Conservation (phyloP, 2,329 filamentous ascomycete species). For the Fusarium temperatum region DNA sequence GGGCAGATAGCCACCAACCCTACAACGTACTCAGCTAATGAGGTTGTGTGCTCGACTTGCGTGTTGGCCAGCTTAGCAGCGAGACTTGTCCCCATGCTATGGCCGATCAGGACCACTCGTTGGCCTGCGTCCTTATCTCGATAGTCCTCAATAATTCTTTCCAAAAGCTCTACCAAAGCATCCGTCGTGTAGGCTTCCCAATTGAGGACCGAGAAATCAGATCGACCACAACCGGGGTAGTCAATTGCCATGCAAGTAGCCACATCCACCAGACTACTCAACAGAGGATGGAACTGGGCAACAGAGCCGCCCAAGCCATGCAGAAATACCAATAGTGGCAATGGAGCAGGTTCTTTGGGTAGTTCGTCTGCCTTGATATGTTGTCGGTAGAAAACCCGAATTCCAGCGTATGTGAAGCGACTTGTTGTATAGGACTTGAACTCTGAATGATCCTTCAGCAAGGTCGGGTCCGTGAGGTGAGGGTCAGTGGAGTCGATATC, state of each 20-base stretch:
- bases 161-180: conserved; percentile 78
- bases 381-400: conserved; percentile 84
- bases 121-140: conserved; percentile 72
- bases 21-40: conserved; percentile 70
- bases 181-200: conserved; percentile 85
- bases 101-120: conserved; percentile 81
- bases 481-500: conserved; percentile 48
- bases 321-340: conserved; percentile 89
- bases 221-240: conserved; percentile 87
- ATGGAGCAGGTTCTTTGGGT: conserved; percentile 73
- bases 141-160: conserved; percentile 77
- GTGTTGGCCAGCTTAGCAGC: conserved; percentile 72
- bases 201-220: conserved; percentile 72
- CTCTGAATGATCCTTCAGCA: conserved; percentile 80
- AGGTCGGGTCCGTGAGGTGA: conserved; percentile 74
- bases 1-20: conserved; percentile 87
- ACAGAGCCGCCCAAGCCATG: conserved; percentile 94
- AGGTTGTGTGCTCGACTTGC: conserved; percentile 54
- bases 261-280: conserved; percentile 83
- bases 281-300: conserved; percentile 83
- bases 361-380: conserved; percentile 87
- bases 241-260: conserved; percentile 87
- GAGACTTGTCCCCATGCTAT: conserved; percentile 89
- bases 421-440: conserved; percentile 77
- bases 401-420: conserved; percentile 73